Evolutionary conservation across 2,329 filamentous ascomycete genomes (phyloP).

Genomic region (Calonectria hongkongensis): DNA sequence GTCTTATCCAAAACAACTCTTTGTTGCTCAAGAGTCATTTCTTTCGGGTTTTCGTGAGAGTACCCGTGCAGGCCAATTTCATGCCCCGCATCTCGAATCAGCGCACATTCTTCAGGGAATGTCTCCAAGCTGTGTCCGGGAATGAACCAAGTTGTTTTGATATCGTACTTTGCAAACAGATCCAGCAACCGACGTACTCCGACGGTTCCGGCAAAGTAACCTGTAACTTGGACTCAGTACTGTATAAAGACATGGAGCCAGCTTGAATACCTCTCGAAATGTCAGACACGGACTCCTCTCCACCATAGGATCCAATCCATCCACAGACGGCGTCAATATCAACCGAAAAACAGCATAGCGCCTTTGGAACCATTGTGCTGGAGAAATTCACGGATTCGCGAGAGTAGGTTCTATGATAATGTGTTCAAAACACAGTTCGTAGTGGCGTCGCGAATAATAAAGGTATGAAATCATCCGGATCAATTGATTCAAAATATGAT

Average conservation of each 20-base stretch:
- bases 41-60: no score
- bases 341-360: constrained; percentile 9
- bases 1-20: constrained; percentile 84
- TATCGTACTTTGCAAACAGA: constrained; percentile 82
- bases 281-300: constrained; percentile 19
- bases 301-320: constrained; percentile 16
- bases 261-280: constrained; percentile 3
- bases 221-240: background rate
- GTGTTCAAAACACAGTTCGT: no score
- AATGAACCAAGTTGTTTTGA: constrained; percentile 77
- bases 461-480: no score
- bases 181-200: constrained; percentile 54
- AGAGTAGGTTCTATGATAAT: no score
- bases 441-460: background rate
- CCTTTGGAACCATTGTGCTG: constrained; percentile 2
- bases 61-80: constrained; percentile 49
- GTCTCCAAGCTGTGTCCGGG: constrained; percentile 70
- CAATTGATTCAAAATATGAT: no score
- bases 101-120: constrained; percentile 67
- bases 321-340: constrained; percentile 15
- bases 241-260: no score
- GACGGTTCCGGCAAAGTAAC: constrained; percentile 6
- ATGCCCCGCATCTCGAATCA: constrained; percentile 68
- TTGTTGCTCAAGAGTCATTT: constrained; percentile 80
- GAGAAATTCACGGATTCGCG: no score